A percentile compares a stretch with the other conserved stretches of the same genome.
These are phyloP conservation scores for Yarrowia bubula DNA, from an alignment of 805 yeast genomes.

Conservation along the genomic window DNA sequence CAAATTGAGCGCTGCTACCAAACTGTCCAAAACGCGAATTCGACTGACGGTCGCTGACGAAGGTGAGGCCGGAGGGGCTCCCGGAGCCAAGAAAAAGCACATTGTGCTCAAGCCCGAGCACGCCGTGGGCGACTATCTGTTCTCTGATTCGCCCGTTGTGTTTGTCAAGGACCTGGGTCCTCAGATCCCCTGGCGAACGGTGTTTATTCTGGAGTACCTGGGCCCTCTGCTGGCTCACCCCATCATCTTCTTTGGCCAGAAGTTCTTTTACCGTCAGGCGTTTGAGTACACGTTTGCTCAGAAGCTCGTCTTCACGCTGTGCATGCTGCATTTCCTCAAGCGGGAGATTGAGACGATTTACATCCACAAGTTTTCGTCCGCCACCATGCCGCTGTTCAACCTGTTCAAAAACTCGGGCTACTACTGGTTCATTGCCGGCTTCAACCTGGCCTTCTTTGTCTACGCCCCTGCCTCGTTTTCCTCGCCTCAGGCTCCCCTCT, in stretches of 20 bases:
- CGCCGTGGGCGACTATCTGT: constrained; percentile 49
- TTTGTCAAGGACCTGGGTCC: constrained; percentile 88
- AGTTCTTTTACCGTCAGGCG: constrained; percentile 39
- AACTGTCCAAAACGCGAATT: constrained; percentile 51
- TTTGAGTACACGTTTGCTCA: constrained; percentile 53
- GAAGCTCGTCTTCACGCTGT: constrained; percentile 51
- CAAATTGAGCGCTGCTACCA: constrained; percentile 47
- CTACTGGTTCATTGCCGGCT: constrained; percentile 90
- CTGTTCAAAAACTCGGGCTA: constrained; percentile 86
- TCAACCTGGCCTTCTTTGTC: constrained; percentile 51
- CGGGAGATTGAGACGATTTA: constrained; percentile 84
- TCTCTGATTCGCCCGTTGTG: constrained; percentile 43
- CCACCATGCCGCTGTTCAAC: constrained; percentile 90
- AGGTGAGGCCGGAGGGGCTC: constrained; percentile 33
- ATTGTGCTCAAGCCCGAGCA: constrained; percentile 48
- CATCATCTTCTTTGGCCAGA: constrained; percentile 52
- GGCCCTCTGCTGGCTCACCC: constrained; percentile 88
- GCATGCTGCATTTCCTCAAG: constrained; percentile 74
- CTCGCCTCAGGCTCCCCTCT: constrained; percentile 28
- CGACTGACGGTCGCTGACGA: constrained; percentile 50
- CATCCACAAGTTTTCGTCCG: constrained; percentile 79
- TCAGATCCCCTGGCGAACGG: constrained; percentile 88
- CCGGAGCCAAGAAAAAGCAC: constrained; percentile 40
- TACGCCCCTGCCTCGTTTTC: constrained; percentile 45
- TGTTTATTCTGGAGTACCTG: constrained; percentile 80